These are phyloP conservation scores for Akanthomyces lecanii DNA, from an alignment of 2,329 filamentous ascomycete species.

Conservation along the genomic window DNA sequence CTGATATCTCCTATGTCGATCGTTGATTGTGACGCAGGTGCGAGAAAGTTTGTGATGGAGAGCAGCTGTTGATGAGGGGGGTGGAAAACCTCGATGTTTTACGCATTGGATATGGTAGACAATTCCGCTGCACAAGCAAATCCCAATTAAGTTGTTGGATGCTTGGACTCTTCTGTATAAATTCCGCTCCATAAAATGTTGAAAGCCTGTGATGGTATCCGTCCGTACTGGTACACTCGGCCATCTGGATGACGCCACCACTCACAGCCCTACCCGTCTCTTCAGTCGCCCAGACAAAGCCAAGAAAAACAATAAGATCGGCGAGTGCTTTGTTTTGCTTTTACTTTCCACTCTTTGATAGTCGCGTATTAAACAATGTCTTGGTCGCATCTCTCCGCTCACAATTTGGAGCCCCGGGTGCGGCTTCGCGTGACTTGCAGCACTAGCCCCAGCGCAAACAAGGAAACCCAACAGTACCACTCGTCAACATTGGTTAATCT, in stretches of 20 bases:
- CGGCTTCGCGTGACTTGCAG: too few species aligned
- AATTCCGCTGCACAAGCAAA: too few species aligned
- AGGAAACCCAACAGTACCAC: too few species aligned
- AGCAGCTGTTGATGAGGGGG: not conserved
- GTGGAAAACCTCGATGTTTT: too few species aligned
- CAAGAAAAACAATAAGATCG: not conserved
- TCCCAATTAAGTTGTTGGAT: too few species aligned
- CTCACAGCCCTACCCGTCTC: not conserved
- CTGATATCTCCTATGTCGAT: not conserved
- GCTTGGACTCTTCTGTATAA: too few species aligned
- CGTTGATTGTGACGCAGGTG: not conserved
- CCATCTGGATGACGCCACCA: not conserved
- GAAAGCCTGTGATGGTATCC: too few species aligned
- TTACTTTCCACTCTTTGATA: not conserved
- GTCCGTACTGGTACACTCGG: not conserved
- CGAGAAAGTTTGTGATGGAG: not conserved
- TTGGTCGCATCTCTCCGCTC: not conserved
- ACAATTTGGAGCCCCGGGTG: too few species aligned
- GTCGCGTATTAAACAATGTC: constrained; percentile 10
- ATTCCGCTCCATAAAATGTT: too few species aligned
- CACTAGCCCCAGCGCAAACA: too few species aligned
- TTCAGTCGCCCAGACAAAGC: not conserved
- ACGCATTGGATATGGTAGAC: too few species aligned
- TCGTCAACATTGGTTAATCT: too few species aligned
- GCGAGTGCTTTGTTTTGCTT: not conserved